These are phyloP conservation scores for Ophiostoma sp. DNA, from an alignment of 2,329 filamentous ascomycete genomes.

Conservation along the genomic window DNA sequence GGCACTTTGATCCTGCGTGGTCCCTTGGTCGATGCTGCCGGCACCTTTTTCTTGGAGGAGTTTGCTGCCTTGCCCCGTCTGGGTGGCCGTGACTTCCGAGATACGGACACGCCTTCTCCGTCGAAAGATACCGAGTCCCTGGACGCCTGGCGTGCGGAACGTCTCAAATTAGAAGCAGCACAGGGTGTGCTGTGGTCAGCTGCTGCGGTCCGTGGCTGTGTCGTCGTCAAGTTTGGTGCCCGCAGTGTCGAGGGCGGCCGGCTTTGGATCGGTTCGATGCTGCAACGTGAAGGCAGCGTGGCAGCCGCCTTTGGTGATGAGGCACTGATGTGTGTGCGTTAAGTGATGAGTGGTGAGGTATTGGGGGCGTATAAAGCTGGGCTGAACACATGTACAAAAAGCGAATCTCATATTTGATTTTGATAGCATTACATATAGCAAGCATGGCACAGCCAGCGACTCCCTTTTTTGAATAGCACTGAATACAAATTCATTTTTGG, in stretches of 20 bases:
- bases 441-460: not conserved
- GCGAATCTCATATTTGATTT: not conserved
- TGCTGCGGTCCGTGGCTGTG: constrained; percentile 75
- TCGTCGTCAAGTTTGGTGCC: constrained; percentile 89
- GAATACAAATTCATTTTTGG: not conserved
- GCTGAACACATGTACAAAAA: not conserved
- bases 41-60: constrained; percentile 74
- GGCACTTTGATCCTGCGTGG: constrained; percentile 85
- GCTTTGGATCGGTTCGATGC: constrained; percentile 75
- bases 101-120: constrained; percentile 41
- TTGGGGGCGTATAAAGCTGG: not conserved
- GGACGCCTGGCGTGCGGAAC: constrained; percentile 55
- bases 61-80: constrained; percentile 79
- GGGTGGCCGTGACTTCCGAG: constrained; percentile 75
- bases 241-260: constrained; percentile 77
- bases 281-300: constrained; percentile 73
- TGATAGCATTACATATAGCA: not conserved
- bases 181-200: constrained; percentile 77
- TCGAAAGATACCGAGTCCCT: constrained; percentile 38
- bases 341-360: constrained; percentile 27
- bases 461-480: not conserved
- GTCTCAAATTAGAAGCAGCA: constrained; percentile 59
- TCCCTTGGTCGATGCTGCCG: constrained; percentile 63
- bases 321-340: constrained; percentile 72
- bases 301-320: constrained; percentile 73